These are phyloP conservation scores for Globomyces pollinis-pini DNA, from an alignment of 192 early-diverging fungal species.

Conservation along the genomic window DNA sequence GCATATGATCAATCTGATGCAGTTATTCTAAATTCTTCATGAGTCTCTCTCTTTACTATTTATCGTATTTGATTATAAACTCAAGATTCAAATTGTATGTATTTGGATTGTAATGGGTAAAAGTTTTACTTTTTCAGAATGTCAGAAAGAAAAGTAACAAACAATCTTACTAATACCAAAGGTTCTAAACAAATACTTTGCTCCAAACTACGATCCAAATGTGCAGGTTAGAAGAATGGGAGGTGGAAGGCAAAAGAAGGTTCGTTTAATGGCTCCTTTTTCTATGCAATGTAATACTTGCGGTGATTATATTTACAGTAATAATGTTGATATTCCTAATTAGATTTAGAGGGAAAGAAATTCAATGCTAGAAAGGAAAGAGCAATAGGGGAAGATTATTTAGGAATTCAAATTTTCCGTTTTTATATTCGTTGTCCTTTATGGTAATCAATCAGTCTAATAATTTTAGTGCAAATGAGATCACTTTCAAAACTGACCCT, in stretches of 20 bases:
- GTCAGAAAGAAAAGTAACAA: constrained; percentile 9
- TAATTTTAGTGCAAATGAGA: constrained; percentile 59
- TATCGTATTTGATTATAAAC: too few relatives aligned
- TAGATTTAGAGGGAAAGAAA: constrained; percentile 96
- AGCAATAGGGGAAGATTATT: constrained; percentile 31
- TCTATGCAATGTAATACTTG: constrained; percentile 97
- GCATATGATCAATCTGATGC: too few relatives aligned
- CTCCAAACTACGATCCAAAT: not conserved
- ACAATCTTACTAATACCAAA: too few relatives aligned
- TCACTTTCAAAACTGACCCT: constrained; percentile 97
- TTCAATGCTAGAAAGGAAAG: constrained; percentile 96
- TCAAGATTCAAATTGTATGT: too few relatives aligned
- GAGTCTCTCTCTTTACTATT: too few relatives aligned
- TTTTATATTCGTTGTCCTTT: constrained; percentile 81
- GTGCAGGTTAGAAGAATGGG: not conserved
- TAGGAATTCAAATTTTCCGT: constrained; percentile 45
- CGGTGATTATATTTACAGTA: constrained; percentile 95
- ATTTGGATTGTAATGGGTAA: too few relatives aligned
- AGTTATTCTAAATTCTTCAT: too few relatives aligned
- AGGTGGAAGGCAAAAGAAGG: constrained; percentile 68
- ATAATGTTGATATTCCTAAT: too few relatives aligned
- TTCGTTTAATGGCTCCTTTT: constrained; percentile 96
- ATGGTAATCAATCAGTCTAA: constrained; percentile 46
- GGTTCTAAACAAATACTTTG: constrained; percentile 5
- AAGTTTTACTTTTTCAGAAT: not conserved